Evolutionary conservation across 2,329 filamentous ascomycete genomes (phyloP), one percentile per base, ranked within the genome.

Genomic region (Lachnellula occidentalis): DNA sequence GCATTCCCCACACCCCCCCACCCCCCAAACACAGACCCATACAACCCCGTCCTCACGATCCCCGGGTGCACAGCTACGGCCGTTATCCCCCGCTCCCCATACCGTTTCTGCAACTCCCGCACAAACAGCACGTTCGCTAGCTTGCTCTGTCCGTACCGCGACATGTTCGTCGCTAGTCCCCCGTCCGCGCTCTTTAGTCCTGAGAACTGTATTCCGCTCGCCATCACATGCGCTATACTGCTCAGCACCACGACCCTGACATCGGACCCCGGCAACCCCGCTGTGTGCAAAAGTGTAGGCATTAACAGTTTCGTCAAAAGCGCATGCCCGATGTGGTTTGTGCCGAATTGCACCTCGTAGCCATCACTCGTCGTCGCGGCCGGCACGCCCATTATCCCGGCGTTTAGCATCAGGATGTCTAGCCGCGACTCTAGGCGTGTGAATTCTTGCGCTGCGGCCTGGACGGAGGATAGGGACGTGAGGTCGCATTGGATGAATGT

Each of bases 301-400:
- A 72, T 52, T 17, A 77, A 62, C 2, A 70, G 66, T 53, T 71
- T 67, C 17, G 72, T 65, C 9, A 79, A 67, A 4, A 75, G 67
- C 4, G 76, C 73, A 51, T 78, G 76, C 17, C 75, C 75, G 39
- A 79, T 58, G 61, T 78, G 74, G 55, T 80, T 80, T 1, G 71
- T 75, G 2, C 72, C 75, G 55, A 79, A 76, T 54, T 77, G 73
- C 15, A 73, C 60, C 61, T 80, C 77, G 55, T 77, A 78, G 9
- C 76, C 75, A 21, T 79, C 73, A 24, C 64, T 61, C 4, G 73
- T 76, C 15, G 72, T 58, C 1, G 57, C 67, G 0, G 71, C 65
- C 6, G 72, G 68, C 15, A 60, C 59, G 0, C 69, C 72, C 70
- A 77, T 74, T 31, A 77, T 66, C 1, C 73, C 76, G 1, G 75